Conservation (phyloP, 2,329 filamentous ascomycete species). For the Emergomyces orientalis region DNA sequence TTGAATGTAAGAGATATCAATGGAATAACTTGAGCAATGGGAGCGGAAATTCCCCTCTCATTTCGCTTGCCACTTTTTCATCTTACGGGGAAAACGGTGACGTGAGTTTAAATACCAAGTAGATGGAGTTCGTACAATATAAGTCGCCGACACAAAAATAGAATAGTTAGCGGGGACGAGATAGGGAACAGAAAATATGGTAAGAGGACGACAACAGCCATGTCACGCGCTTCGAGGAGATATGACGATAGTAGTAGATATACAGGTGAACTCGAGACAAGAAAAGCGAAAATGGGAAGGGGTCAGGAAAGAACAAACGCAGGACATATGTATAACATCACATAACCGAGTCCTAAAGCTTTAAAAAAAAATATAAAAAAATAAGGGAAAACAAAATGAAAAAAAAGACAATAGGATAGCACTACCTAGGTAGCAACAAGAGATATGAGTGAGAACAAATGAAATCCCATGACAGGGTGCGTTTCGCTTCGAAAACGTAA, state of each 20-base stretch:
- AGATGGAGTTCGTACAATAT: no score
- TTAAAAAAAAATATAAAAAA: conserved; percentile 22
- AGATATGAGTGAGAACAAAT: not conserved
- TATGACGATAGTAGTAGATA: not conserved
- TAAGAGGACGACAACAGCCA: no score
- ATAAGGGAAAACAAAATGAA: conserved; percentile 28
- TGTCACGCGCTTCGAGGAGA: no score
- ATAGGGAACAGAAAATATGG: no score
- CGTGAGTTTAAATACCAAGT: no score
- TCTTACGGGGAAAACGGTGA: no score
- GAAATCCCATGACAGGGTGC: not conserved
- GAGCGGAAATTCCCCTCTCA: no score
- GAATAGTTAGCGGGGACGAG: no score
- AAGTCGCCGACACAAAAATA: no score
- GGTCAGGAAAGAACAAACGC: not conserved
- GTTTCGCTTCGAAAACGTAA: not conserved
- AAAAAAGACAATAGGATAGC: not conserved
- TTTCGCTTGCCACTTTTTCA: no score
- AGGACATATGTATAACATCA: not conserved
- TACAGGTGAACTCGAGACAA: not conserved
- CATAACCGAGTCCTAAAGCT: not conserved
- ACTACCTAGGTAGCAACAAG: not conserved
- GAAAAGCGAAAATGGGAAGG: conserved; percentile 30
- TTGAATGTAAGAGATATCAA: no score
- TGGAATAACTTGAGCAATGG: no score